phyloP scores from a whole-genome alignment of 768 basidiomycete species.

The Dendrothele bispora region DNA sequence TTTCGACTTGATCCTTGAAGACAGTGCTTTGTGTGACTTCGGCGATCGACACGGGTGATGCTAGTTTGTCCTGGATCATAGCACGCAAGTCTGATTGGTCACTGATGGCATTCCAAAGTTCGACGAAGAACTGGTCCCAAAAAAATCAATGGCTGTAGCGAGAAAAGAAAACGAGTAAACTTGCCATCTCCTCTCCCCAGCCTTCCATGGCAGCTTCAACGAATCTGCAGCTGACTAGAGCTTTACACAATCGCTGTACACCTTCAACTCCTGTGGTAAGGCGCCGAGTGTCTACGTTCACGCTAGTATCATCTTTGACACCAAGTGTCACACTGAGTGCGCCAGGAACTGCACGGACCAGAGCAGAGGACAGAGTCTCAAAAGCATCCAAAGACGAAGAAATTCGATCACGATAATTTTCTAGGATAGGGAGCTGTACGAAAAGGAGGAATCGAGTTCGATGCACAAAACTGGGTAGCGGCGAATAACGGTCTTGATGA shows the following conservation, averaged over 20 bases:
- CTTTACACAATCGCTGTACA: slow-evolving; percentile 81
- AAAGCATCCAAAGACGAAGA: slow-evolving; percentile 89
- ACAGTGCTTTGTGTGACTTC: slow-evolving; percentile 61
- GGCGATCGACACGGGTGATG: slow-evolving; percentile 42
- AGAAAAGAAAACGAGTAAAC: slow-evolving; percentile 21
- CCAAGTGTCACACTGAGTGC: slow-evolving; percentile 69
- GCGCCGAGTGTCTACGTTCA: slow-evolving; percentile 55
- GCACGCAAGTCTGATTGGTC: slow-evolving; percentile 55
- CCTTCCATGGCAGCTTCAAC: slow-evolving; percentile 64
- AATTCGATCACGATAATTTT: slow-evolving; percentile 76
- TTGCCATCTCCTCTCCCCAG: slow-evolving; percentile 91
- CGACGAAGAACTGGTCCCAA: slow-evolving; percentile 77
- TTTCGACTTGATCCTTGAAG: slow-evolving; percentile 73
- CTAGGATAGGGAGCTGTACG: slow-evolving; percentile 84
- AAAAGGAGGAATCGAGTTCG: slow-evolving; percentile 81
- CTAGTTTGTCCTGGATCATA: slow-evolving; percentile 46
- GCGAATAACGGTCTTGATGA: slow-evolving; percentile 80
- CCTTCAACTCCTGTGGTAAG: slow-evolving; percentile 86
- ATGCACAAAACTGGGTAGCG: slow-evolving; percentile 75
- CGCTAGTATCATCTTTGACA: slow-evolving; percentile 37
- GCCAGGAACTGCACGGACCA: slow-evolving; percentile 91
- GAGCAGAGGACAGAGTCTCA: slow-evolving; percentile 84
- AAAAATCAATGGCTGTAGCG: slow-evolving; percentile 1
- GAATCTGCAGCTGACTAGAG: slow-evolving; percentile 77
- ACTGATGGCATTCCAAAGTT: slow-evolving; percentile 83